Conservation (phyloP, 345 rosid genomes). For the Eutrema yunnanense region DNA sequence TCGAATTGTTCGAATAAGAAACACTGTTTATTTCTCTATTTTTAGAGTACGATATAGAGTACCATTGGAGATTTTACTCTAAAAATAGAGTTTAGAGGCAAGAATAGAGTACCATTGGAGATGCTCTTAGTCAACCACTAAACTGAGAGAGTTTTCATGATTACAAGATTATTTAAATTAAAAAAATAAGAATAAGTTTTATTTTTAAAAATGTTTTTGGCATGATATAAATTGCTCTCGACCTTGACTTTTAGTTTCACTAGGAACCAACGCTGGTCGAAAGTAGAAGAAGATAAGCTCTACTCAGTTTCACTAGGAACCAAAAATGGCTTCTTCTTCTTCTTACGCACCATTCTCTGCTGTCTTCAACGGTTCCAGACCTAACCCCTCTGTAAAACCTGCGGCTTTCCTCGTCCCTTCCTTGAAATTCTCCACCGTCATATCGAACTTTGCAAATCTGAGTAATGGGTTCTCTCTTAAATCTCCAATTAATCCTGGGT, state of each 20-base stretch:
- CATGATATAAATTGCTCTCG: neutral
- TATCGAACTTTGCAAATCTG: constrained; percentile 44
- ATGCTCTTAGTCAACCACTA: too few relatives aligned
- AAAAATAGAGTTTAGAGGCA: too few relatives aligned
- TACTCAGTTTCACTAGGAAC: neutral
- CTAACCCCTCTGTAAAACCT: constrained; percentile 21
- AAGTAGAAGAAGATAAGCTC: neutral
- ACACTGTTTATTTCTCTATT: too few relatives aligned
- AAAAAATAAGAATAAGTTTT: too few relatives aligned
- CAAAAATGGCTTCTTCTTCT: constrained; percentile 28
- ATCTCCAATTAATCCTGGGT: constrained; percentile 29
- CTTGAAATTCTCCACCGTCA: constrained; percentile 38
- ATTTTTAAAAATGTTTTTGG: neutral
- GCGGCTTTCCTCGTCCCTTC: constrained; percentile 35
- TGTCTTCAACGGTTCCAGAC: constrained; percentile 25
- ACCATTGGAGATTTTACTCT: too few relatives aligned
- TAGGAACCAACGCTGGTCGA: neutral
- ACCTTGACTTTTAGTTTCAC: neutral
- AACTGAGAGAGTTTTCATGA: too few relatives aligned
- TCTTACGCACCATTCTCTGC: constrained; percentile 34
- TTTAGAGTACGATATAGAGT: too few relatives aligned
- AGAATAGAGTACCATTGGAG: too few relatives aligned
- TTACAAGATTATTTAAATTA: too few relatives aligned
- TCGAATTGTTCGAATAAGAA: too few relatives aligned
- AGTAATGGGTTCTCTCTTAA: constrained; percentile 42